Evolutionary conservation across 345 rosid genomes (phyloP), one percentile per base, ranked within the genome.

Genomic region (Rhizophora mangle): DNA sequence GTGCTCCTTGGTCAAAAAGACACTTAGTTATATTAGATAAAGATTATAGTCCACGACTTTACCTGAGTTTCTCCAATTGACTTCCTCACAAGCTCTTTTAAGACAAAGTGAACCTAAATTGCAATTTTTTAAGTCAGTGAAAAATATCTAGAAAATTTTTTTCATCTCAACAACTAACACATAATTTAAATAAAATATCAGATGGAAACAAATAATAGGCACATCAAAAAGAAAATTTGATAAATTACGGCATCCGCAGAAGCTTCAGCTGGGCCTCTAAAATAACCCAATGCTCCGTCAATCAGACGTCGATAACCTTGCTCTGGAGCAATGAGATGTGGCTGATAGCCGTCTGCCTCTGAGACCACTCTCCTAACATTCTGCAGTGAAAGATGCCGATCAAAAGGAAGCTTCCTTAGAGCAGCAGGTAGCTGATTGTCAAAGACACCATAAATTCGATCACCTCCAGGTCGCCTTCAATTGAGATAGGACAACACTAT

Each of bases 361-460:
- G 77, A 75, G 29, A 80, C 83, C 62, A 80, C 83, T 55, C 65
- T 76, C 71, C 52, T 80, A 5, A 80, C 80, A 69, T 80, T 76
- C 60, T 80, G 83, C 39, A 68, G 64, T 36, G 83, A 68, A 56
- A 80, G 78, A 58, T 80, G 83, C 1, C 83, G 64, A 66, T 80
- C 83, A 72, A 80, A 80, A 49, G 83, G 83, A 21, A 80, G 83
- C 77, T 80, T 80, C 68, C 83, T 80, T 47, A 80, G 29, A 60
- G 83, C 83, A 68, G 83, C 83, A 21, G 83, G 80, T 46, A 80
- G 83, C 72, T 80, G 83, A 68, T 76, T 80, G 77, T 80, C 83
- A 62, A 80, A 80, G 24, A 80, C 83, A 55, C 83, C 83, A 72
- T 80, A 80, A 53, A 80, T 56, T n/a, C 83, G 65, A 66, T 80